These are phyloP conservation scores for Hypocreales sp. DNA, from an alignment of 2,329 filamentous ascomycete genomes.

Conservation along the genomic window DNA sequence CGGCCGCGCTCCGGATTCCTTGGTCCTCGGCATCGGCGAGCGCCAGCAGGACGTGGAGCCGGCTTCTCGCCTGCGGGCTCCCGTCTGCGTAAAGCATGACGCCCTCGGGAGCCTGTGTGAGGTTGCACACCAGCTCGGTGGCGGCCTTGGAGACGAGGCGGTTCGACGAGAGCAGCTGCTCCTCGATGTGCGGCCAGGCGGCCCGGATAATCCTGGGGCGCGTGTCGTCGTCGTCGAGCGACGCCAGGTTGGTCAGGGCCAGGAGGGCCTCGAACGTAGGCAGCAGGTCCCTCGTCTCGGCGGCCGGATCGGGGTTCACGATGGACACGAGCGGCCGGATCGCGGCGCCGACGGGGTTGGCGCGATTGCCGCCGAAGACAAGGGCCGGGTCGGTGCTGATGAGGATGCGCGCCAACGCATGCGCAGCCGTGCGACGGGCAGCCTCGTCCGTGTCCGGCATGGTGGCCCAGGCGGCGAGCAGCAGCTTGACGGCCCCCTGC, in stretches of 20 bases:
- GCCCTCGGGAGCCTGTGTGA: conserved; percentile 55
- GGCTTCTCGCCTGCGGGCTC: conserved; percentile 49
- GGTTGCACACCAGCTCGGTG: conserved; percentile 82
- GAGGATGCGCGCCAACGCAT: conserved; percentile 69
- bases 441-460: conserved; percentile 35
- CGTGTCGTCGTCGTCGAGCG: conserved; percentile 51
- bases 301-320: conserved; percentile 46
- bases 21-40: conserved; percentile 75
- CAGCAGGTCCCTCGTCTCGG: conserved; percentile 59
- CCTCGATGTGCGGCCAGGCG: conserved; percentile 65
- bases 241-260: conserved; percentile 87
- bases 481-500: conserved; percentile 79
- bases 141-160: conserved; percentile 64
- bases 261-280: conserved; percentile 84
- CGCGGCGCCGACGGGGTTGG: conserved; percentile 61
- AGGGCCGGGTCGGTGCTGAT: conserved; percentile 76
- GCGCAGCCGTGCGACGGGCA: conserved; percentile 48
- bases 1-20: conserved; percentile 67
- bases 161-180: conserved; percentile 66
- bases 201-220: conserved; percentile 55
- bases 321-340: conserved; percentile 69
- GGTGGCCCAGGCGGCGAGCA: conserved; percentile 55
- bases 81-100: conserved; percentile 54
- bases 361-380: conserved; percentile 65
- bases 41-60: conserved; percentile 73